phyloP scores from a whole-genome alignment of 176 grass and related monocot species.

The Hordeum marinum region DNA sequence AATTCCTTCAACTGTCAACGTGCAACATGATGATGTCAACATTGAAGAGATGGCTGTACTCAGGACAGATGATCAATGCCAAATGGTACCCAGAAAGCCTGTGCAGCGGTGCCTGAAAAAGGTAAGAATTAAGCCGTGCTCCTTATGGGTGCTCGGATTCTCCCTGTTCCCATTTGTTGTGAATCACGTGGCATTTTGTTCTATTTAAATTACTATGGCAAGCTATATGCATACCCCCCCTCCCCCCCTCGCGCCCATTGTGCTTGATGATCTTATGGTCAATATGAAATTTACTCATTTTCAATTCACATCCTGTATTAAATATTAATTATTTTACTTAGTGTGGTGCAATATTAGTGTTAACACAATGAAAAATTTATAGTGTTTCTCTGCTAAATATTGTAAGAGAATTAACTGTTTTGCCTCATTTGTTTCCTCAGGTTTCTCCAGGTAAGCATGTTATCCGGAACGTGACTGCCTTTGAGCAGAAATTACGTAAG shows the following conservation, averaged over 20 bases:
- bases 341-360: background rate
- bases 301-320: background rate
- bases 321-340: background rate
- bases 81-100: constrained; percentile 6
- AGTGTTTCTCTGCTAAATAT: background rate
- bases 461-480: constrained; percentile 16
- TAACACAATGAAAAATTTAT: background rate
- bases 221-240: background rate
- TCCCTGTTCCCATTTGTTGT: background rate
- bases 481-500: constrained; percentile 19
- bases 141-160: background rate
- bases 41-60: background rate
- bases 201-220: background rate
- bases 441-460: constrained; percentile 27
- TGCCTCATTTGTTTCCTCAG: constrained; percentile 26
- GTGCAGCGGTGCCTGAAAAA: constrained; percentile 7
- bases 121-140: constrained; percentile 8
- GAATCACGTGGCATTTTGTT: background rate
- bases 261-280: background rate
- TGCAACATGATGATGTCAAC: background rate
- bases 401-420: constrained; percentile 27
- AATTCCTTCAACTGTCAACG: background rate
- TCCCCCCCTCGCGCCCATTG: background rate
- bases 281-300: background rate
- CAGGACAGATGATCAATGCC: constrained; percentile 13